These are phyloP conservation scores for Macrocybe gigantea DNA, from an alignment of 768 basidiomycete genomes.

Conservation along the genomic window DNA sequence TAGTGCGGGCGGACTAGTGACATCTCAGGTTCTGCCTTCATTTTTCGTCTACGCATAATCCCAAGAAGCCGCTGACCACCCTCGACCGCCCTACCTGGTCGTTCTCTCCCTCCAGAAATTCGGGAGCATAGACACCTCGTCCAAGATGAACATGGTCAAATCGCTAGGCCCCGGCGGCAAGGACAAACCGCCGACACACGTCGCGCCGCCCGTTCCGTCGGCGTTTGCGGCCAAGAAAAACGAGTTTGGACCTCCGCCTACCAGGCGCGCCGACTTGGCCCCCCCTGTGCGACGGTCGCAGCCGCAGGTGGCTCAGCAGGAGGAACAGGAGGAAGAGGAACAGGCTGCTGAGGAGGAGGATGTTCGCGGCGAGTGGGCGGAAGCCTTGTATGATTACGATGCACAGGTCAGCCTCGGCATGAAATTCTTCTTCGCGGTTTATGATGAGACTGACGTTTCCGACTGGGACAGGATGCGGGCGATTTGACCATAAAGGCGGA, in stretches of 20 bases:
- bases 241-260: conserved; percentile 16
- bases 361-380: conserved; percentile 57
- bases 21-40: not conserved
- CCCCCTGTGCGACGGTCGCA: conserved; percentile 19
- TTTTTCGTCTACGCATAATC: not conserved
- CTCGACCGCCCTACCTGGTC: not conserved
- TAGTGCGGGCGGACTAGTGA: not conserved
- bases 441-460: not conserved
- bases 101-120: not conserved
- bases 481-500: conserved; percentile 58
- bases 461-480: conserved; percentile 50
- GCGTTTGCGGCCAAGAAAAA: conserved; percentile 40
- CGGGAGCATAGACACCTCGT: not conserved
- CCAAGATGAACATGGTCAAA: not conserved
- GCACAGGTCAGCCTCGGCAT: conserved; percentile 38
- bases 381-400: conserved; percentile 70
- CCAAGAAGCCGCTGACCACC: not conserved
- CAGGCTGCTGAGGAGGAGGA: too few relatives aligned
- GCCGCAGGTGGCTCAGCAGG: conserved; percentile 22
- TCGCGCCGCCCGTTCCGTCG: conserved; percentile 26
- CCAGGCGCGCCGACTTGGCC: conserved; percentile 4
- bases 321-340: conserved; percentile 30
- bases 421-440: not conserved
- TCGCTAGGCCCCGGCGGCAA: not conserved
- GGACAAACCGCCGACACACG: conserved; percentile 8